phyloP scores from a whole-genome alignment of 192 early-diverging fungal genomes.

The Umbelopsis sp. region DNA sequence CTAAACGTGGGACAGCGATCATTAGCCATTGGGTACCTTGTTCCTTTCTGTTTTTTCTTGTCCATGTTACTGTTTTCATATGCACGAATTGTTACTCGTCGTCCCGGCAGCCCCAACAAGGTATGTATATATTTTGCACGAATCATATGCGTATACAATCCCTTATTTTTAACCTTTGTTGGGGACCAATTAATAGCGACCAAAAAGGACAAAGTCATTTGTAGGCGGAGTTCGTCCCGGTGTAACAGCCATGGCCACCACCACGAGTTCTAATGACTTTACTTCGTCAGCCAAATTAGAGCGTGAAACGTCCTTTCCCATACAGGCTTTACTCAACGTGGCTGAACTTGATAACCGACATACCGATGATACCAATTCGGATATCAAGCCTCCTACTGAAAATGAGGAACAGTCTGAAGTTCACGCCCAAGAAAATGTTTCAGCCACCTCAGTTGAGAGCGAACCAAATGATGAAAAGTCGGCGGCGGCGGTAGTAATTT shows the following conservation, averaged over 20 bases:
- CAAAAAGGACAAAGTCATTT: constrained; percentile 20
- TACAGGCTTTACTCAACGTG: constrained; percentile 11
- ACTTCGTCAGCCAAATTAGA: background rate
- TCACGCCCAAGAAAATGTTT: background rate
- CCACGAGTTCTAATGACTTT: background rate
- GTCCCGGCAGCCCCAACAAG: constrained; percentile 49
- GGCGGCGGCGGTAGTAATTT: background rate
- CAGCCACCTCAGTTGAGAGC: background rate
- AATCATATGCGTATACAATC: background rate
- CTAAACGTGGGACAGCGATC: background rate
- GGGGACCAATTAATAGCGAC: constrained; percentile 5
- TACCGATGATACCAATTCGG: constrained; percentile 9
- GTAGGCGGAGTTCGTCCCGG: background rate
- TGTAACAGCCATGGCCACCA: background rate
- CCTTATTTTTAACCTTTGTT: background rate
- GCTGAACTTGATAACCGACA: background rate
- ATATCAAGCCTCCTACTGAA: background rate
- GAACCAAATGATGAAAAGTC: background rate
- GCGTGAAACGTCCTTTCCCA: background rate
- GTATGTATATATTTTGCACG: constrained; percentile 9
- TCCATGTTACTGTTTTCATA: constrained; percentile 46
- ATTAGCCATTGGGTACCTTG: constrained; percentile 38
- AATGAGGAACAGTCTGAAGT: background rate
- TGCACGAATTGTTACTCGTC: constrained; percentile 36
- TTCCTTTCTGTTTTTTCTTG: constrained; percentile 33